Base-by-base conservation (phyloP, 441 rosid species). In the Bruguiera hainesii region DNA sequence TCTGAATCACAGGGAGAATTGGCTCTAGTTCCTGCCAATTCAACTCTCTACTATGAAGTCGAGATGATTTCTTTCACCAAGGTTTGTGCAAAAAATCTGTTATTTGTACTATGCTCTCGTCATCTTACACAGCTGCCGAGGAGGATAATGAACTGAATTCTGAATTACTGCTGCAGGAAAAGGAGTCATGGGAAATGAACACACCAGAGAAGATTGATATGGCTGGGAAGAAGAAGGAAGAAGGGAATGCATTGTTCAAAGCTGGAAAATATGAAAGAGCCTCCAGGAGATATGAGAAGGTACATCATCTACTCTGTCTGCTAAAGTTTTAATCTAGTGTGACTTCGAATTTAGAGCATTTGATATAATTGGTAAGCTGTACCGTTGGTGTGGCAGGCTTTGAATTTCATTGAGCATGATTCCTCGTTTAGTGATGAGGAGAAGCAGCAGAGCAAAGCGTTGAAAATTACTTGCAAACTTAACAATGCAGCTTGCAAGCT, bases 121-220 rank as follows among this genome's bases (percentile, higher is more conserved):
- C 60, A 15, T 52, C 10, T 5, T 20, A 20, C 19, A 52, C 2
- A 10, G 25, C 56, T 35, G 42, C 9, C 0, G 42, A n/a, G 13
- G 25, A 35, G 9, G 25, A 5, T n/a, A 4, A 23, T 25, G 2
- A 69, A 33, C 37, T 35, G 2, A 8, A 18, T 8, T 35, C 23
- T 26, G 6, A 1, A 50, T 46, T 9, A 46, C 33, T 62, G 55
- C 19, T 29, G 33, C 86, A 91, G 91, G 96, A 90, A 16, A 93
- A 81, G 74, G 97, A 90, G 60, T 87, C 97, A 0, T 92, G 98
- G 98, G 96, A 92, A 73, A 84, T 93, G 96, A 87, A 75, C 78
- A 88, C 92, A 0, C 70, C 68, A 18, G 96, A 87, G 75, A 90
- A 93, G 76, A 81, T 90, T 67, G 98, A 86, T 76, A 89, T 89